These are phyloP conservation scores for Pholiota conissans DNA, from an alignment of 768 basidiomycete species.

Conservation along the genomic window DNA sequence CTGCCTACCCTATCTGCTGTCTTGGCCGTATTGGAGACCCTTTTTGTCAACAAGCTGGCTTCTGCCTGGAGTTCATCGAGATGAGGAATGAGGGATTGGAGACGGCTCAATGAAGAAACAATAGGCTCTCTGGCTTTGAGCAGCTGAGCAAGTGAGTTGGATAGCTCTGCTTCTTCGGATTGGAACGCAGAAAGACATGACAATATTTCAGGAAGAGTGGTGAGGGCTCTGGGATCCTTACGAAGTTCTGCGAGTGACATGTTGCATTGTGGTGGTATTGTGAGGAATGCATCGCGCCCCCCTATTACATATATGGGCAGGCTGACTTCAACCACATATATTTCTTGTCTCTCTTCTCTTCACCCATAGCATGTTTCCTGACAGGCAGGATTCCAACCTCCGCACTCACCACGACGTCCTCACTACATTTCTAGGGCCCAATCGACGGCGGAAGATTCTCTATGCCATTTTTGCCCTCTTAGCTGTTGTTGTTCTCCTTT, in stretches of 20 bases:
- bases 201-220: slow-evolving; percentile 66
- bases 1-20: slow-evolving; percentile 92
- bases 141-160: slow-evolving; percentile 67
- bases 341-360: not conserved
- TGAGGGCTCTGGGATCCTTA: slow-evolving; percentile 48
- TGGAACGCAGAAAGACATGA: slow-evolving; percentile 75
- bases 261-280: not conserved
- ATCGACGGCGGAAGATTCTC: slow-evolving; percentile 21
- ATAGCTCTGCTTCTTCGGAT: slow-evolving; percentile 75
- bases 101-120: slow-evolving; percentile 54
- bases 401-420: slow-evolving; percentile 4
- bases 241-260: slow-evolving; percentile 1
- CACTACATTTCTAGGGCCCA: slow-evolving; percentile 2
- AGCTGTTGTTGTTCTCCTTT: slow-evolving; percentile 17
- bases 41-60: slow-evolving; percentile 50
- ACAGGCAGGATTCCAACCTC: not conserved
- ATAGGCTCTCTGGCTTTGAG: slow-evolving; percentile 72
- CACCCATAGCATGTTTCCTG: not conserved
- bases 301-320: too few relatives aligned
- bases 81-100: slow-evolving; percentile 59
- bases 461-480: slow-evolving; percentile 14
- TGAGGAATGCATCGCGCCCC: too few relatives aligned
- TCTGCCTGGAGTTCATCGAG: slow-evolving; percentile 65
- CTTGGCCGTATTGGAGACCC: slow-evolving; percentile 70
- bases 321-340: too few relatives aligned